Evolutionary conservation across 1,284 basidiomycete genomes (phyloP).

Genomic region (Boletus subluridellus): DNA sequence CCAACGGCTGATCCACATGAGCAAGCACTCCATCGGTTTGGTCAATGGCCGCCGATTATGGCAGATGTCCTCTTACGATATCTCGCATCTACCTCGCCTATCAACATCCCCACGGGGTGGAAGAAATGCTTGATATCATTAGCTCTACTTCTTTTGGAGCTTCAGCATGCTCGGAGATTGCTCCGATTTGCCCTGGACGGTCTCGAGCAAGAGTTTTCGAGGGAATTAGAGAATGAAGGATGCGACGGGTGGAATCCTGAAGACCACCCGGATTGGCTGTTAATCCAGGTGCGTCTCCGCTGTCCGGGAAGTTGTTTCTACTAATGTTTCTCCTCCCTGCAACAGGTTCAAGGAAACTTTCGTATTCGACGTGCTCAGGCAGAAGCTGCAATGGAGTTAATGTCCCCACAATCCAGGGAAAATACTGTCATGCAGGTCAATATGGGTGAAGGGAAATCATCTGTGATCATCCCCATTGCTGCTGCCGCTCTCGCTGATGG

Average conservation of each 20-base stretch:
- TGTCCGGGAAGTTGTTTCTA: too few species aligned
- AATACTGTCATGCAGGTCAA: too few species aligned
- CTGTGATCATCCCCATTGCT: conserved; percentile 1
- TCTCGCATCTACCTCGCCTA: conserved; percentile 15
- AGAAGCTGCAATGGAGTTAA: too few species aligned
- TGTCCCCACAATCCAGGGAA: too few species aligned
- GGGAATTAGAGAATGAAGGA: not conserved
- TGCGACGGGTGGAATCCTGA: not conserved
- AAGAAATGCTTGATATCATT: conserved; percentile 16
- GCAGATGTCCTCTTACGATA: conserved; percentile 22
- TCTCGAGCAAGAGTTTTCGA: not conserved
- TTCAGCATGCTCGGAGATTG: too few species aligned
- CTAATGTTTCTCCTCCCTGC: too few species aligned
- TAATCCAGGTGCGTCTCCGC: not conserved
- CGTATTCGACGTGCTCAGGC: too few species aligned
- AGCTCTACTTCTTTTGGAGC: not conserved
- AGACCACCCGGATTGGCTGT: too few species aligned
- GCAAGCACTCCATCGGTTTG: not conserved
- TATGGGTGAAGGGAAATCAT: too few species aligned
- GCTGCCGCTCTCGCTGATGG: conserved; percentile 43
- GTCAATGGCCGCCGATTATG: too few species aligned
- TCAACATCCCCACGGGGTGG: conserved; percentile 25
- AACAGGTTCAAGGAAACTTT: too few species aligned
- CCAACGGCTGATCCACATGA: not conserved
- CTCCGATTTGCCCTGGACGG: too few species aligned